Conservation (phyloP, 768 basidiomycete genomes). For the Lentinula raphanica region DNA sequence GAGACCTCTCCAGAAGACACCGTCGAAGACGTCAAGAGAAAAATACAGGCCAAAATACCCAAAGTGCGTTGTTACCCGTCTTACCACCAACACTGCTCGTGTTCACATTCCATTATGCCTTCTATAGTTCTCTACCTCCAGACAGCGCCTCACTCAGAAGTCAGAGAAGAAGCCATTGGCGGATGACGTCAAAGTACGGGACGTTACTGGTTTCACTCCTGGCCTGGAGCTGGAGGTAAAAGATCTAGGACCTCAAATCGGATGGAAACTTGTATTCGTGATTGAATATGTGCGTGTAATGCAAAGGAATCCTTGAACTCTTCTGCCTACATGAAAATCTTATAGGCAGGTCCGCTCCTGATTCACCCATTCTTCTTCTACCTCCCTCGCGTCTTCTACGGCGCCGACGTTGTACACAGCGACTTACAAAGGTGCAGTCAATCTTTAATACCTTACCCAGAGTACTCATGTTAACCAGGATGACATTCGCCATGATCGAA, state of each 20-base stretch:
- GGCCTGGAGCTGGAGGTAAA: conserved; percentile 73
- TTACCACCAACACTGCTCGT: background rate
- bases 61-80: background rate
- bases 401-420: conserved; percentile 66
- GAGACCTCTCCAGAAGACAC: conserved; percentile 37
- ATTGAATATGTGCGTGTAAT: conserved; percentile 86
- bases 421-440: conserved; percentile 61
- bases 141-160: conserved; percentile 70
- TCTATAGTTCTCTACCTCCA: conserved; percentile 57
- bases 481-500: conserved; percentile 70
- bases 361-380: conserved; percentile 85
- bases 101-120: background rate
- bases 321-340: conserved; percentile 5
- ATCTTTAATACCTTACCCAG: background rate
- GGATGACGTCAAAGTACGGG: conserved; percentile 56
- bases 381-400: conserved; percentile 66
- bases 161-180: conserved; percentile 56
- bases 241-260: conserved; percentile 86
- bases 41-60: conserved; percentile 31
- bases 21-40: conserved; percentile 50
- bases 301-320: background rate
- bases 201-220: conserved; percentile 51
- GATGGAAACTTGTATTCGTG: conserved; percentile 85
- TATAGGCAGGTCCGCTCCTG: conserved; percentile 77
- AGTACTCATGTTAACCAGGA: conserved; percentile 31